Evolutionary conservation across 2,329 filamentous ascomycete species (phyloP), one percentile per base, ranked within the genome.

Genomic region (Fusarium mundagurra): DNA sequence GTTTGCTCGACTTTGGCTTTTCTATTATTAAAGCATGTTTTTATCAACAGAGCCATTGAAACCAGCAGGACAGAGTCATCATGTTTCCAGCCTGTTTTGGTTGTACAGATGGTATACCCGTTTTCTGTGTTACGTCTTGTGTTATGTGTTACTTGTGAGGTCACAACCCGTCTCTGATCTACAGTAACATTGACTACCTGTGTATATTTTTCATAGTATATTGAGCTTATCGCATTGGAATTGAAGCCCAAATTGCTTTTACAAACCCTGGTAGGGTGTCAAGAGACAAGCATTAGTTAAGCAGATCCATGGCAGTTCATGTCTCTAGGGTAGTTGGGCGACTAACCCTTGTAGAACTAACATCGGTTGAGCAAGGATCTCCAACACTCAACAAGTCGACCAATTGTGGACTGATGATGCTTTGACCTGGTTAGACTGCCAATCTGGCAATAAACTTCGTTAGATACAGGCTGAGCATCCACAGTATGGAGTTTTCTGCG

Each of bases 331-430:
- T 54, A 54, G 16, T 2, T n/a, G 5, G 5, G 14, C 16, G 24
- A 16, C 11, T 18, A 39, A 5, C 11, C 24, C 2, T 16, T 29
- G n/a, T 24, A 29, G 7, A 27, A 22, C 24, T 16, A 22, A 29
- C n/a, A 36, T 27, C 39, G 55, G 18, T 29, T 6, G 16, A 8
- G 11, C 31, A 29, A 48, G 18, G 55, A 59, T 48, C 41, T 36
- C n/a, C n/a, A 24, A 59, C 55, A 22, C 24, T 59, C 41, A 43
- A 58, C 39, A 59, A n/a, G 34, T 39, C 3, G 24, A 39, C 61
- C 22, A 66, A 67, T 36, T 44, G 63, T 68, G 65, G 65, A 53
- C 67, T 67, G 39, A 41, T 61, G 45, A 33, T 39, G 38, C 51
- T 50, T 27, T 55, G 64, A 69, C 54, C 43, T 57, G 50, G 18